Percentiles rank a stretch among this genome's conserved stretches.
phyloP scores from a whole-genome alignment of 768 basidiomycete species.

The Cantharellus anzutake region DNA sequence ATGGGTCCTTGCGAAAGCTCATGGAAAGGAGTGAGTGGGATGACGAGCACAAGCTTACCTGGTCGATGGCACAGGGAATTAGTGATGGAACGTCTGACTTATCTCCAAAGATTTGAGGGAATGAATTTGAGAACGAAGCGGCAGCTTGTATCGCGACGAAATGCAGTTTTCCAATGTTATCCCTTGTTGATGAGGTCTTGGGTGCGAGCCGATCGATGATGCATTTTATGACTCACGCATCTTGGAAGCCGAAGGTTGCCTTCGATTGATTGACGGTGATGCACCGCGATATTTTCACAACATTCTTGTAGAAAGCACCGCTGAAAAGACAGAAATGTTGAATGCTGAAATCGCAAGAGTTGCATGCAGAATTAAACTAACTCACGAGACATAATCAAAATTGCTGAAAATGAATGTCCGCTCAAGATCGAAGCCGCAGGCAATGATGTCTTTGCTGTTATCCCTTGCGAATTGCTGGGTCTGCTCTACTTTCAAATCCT shows the following conservation, averaged over 20 bases:
- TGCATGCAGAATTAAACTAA: background rate
- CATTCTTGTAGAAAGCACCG: constrained; percentile 84
- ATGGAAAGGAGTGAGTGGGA: constrained; percentile 1
- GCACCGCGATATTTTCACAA: constrained; percentile 79
- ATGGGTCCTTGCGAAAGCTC: constrained; percentile 34
- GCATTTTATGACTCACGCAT: constrained; percentile 45
- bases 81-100: constrained; percentile 70
- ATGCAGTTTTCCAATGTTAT: constrained; percentile 96
- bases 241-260: constrained; percentile 90
- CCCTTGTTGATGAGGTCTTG: constrained; percentile 28
- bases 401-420: constrained; percentile 97
- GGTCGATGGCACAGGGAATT: constrained; percentile 97
- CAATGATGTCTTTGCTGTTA: constrained; percentile 94
- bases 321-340: constrained; percentile 17
- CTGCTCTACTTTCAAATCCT: constrained; percentile 79
- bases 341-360: background rate
- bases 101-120: constrained; percentile 90
- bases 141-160: constrained; percentile 92
- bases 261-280: constrained; percentile 88
- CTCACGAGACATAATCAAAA: constrained; percentile 57
- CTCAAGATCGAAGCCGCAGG: constrained; percentile 77
- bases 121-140: constrained; percentile 94
- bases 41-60: constrained; percentile 21
- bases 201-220: background rate
- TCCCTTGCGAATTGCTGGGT: constrained; percentile 59